phyloP scores from a whole-genome alignment of 1,284 basidiomycete species.

The Wallemia ichthyophaga region DNA sequence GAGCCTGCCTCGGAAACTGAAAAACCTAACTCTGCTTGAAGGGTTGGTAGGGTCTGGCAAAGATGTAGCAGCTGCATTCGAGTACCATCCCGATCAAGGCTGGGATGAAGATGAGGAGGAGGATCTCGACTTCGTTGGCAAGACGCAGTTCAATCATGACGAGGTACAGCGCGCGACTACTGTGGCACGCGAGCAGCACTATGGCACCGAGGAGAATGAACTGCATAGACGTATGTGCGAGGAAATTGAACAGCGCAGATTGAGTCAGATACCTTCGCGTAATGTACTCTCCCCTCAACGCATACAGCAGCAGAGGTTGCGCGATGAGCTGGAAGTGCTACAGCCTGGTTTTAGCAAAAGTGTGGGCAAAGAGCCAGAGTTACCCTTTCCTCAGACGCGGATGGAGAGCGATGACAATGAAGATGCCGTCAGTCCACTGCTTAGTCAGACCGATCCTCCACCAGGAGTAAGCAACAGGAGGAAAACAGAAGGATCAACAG shows the following conservation, averaged over 20 bases:
- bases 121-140: neutral
- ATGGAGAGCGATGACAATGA: neutral
- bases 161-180: neutral
- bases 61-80: neutral
- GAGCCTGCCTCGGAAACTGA: neutral
- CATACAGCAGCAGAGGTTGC: neutral
- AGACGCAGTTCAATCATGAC: neutral
- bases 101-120: neutral
- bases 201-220: neutral
- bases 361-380: neutral
- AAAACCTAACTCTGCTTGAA: neutral
- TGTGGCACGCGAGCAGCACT: neutral
- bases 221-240: neutral
- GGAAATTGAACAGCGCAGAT: neutral
- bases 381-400: neutral
- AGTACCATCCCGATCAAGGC: neutral
- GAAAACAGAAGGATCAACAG: neutral
- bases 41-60: neutral
- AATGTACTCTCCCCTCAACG: neutral
- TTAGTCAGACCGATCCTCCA: neutral
- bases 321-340: neutral
- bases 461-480: neutral
- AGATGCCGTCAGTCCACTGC: neutral
- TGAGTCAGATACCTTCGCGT: neutral
- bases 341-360: neutral